These are phyloP conservation scores for Chaetomium strumarium DNA, from an alignment of 2,329 filamentous ascomycete species.

Conservation along the genomic window DNA sequence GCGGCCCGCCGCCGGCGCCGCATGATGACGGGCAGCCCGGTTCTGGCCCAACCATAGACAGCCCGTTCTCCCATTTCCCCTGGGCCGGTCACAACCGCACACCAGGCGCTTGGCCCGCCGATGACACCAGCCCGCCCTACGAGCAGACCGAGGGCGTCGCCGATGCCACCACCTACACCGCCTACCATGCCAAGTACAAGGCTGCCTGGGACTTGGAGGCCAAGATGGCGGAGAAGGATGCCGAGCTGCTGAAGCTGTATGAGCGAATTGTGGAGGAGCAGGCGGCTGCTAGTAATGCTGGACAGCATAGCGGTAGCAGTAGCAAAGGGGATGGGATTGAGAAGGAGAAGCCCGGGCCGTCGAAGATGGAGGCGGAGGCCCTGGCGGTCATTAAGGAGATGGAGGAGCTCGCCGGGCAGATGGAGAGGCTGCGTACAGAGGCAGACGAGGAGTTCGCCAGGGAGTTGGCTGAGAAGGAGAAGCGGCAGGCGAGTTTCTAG, in stretches of 20 bases:
- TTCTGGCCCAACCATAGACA: too few relatives aligned
- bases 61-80: background rate
- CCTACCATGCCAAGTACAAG: conserved; percentile 33
- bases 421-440: conserved; percentile 37
- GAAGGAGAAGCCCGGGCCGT: background rate
- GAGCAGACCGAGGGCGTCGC: conserved; percentile 9
- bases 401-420: conserved; percentile 33
- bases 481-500: background rate
- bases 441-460: conserved; percentile 44
- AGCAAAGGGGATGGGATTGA: conserved; percentile 1
- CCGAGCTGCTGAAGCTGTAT: conserved; percentile 24
- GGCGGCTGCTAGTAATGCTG: background rate
- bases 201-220: conserved; percentile 32
- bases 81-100: background rate
- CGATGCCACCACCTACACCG: conserved; percentile 15
- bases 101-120: conserved; percentile 34
- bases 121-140: conserved; percentile 19
- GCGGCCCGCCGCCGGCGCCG: too few relatives aligned
- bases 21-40: too few relatives aligned
- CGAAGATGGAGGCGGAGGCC: conserved; percentile 22
- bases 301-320: conserved; percentile 9
- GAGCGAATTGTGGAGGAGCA: conserved; percentile 23
- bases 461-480: conserved; percentile 34
- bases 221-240: conserved; percentile 30
- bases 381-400: conserved; percentile 33